Evolutionary conservation across 768 basidiomycete genomes (phyloP), one percentile per base, ranked within the genome.

Genomic region (Lentinula lateritia): DNA sequence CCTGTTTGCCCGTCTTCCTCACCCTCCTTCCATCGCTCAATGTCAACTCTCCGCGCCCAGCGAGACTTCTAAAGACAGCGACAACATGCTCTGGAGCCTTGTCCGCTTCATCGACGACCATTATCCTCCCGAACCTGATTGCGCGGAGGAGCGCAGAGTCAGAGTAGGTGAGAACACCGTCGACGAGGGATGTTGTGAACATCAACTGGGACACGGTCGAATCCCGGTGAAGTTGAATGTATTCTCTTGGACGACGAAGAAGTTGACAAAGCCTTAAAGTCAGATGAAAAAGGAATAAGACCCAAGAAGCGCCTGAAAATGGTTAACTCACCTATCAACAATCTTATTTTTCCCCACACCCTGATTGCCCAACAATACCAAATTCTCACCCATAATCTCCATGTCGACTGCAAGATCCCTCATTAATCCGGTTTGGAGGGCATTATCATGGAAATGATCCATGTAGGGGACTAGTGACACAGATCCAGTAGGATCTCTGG

Each of bases 311-410:
- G 13, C 66, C 38, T 3, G 35, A 16, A 16, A 38, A 23, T 1
- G 58, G 15, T 16, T 20, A 3, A 69, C 78, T 64, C 46, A 82
- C 82, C 84, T 72, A 69, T 88, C 87, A 23, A 88, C 75, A 48
- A 88, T 80, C 71, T 87, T 87, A 68, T 88, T 88, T 76, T 87
- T 88, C 15, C 87, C 87, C 12, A 88, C 87, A 41, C 87, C 87
- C 80, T 88, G 87, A 67, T 89, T 89, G 18, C 87, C 87, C 1
- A 89, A 73, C 9, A 89, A 67, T 5, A 89, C 85, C 35, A 88
- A 73, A 69, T 89, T 86, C 66, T 87, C 86, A 5, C 81, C 78
- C 9, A 88, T 70, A 9, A 86, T 61, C 69, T 87, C 86, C 32
- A 87, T 62, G 66, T 89, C 87, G 23, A 86, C 76, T 0, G 83